Evolutionary conservation across 371 early-diverging fungal species (phyloP).

Genomic region (Mucor saturninus): DNA sequence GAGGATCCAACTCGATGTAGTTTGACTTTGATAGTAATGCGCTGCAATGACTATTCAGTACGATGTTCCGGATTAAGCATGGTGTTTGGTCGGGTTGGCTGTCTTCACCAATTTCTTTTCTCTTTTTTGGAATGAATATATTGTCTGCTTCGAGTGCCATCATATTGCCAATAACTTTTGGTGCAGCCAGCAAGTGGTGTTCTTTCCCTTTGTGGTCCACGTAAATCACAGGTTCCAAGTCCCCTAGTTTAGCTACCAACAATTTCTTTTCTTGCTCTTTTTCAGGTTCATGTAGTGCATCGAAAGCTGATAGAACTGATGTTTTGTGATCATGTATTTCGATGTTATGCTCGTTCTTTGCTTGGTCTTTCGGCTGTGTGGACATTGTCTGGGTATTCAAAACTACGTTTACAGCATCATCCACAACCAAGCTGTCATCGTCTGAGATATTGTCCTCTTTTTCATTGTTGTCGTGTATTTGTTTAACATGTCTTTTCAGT

Average conservation of each 20-base stretch:
- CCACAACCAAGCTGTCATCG: background rate
- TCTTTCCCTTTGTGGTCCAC: conserved; percentile 22
- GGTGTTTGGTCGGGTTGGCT: conserved; percentile 5
- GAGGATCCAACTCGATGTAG: conserved; percentile 14
- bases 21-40: conserved; percentile 14
- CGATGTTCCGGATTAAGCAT: conserved; percentile 13
- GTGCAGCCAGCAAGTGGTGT: conserved; percentile 24
- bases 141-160: conserved; percentile 13
- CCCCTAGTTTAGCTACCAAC: conserved; percentile 22
- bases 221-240: conserved; percentile 22
- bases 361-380: background rate
- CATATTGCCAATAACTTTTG: conserved; percentile 21
- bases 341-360: background rate
- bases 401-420: background rate
- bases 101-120: conserved; percentile 8
- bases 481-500: background rate
- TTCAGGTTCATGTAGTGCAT: conserved; percentile 22
- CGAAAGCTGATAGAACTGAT: conserved; percentile 21
- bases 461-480: no score
- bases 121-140: conserved; percentile 1
- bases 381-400: background rate
- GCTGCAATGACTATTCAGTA: conserved; percentile 10
- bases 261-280: conserved; percentile 26
- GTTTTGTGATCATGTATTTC: conserved; percentile 14
- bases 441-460: background rate